Conservation (phyloP, 768 basidiomycete genomes). For the Boletus sensibilis region DNA sequence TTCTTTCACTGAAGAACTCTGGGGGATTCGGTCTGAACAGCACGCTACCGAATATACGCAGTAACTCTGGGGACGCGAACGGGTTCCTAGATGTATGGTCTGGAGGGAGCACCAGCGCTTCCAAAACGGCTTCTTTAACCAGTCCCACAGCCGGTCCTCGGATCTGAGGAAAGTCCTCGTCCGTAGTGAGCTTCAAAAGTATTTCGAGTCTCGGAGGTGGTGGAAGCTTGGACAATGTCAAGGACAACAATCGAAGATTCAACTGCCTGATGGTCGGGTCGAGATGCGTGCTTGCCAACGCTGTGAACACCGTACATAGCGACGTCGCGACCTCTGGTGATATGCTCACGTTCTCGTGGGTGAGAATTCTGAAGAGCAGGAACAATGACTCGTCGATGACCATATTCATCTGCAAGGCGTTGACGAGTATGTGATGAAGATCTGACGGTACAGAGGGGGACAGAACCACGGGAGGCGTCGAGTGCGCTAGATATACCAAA, state of each 20-base stretch:
- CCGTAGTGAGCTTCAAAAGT: conserved; percentile 50
- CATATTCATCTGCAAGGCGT: conserved; percentile 52
- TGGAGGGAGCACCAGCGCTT: conserved; percentile 40
- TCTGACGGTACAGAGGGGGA: conserved; percentile 16
- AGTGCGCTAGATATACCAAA: conserved; percentile 27
- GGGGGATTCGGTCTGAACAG: conserved; percentile 58
- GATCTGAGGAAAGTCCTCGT: conserved; percentile 61
- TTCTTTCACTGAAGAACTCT: conserved; percentile 43
- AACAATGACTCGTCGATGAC: conserved; percentile 62
- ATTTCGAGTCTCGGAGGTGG: conserved; percentile 51
- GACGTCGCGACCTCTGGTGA: conserved; percentile 47
- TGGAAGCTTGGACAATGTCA: conserved; percentile 49
- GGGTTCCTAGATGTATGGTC: conserved; percentile 31
- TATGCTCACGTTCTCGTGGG: conserved; percentile 20
- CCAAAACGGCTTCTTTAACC: conserved; percentile 64
- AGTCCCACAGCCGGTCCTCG: conserved; percentile 66
- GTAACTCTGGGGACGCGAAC: conserved; percentile 55
- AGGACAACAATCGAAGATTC: conserved; percentile 57
- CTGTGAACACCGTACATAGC: conserved; percentile 50
- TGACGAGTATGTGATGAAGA: conserved; percentile 44
- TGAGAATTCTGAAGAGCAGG: conserved; percentile 42
- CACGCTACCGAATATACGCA: conserved; percentile 58
- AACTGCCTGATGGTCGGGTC: conserved; percentile 58
- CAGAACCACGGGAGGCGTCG: conserved; percentile 15
- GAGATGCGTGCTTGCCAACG: conserved; percentile 60